Percentiles rank a stretch among this genome's conserved stretches.
Evolutionary conservation across 495 filamentous ascomycete species (phyloP).

Genomic region (Aspergillus asperescens): DNA sequence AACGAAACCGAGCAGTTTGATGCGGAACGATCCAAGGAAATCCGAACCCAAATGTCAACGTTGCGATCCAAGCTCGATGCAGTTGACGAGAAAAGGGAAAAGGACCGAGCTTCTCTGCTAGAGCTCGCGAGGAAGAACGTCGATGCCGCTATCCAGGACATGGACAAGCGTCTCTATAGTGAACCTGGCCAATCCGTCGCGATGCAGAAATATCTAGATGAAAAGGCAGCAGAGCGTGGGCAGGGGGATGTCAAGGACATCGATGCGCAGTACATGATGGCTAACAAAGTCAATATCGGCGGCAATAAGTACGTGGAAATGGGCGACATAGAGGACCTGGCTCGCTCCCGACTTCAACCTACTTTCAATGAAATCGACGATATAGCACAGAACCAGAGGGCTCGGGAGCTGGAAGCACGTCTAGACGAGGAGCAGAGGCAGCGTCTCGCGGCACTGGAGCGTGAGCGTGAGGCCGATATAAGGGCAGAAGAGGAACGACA

Average conservation of each 20-base stretch:
- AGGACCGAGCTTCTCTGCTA: slow-evolving; percentile 69
- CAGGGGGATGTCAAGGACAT: slow-evolving; percentile 57
- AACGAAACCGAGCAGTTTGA: slow-evolving; percentile 68
- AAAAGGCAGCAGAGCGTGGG: slow-evolving; percentile 62
- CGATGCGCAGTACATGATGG: slow-evolving; percentile 49
- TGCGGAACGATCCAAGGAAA: slow-evolving; percentile 60
- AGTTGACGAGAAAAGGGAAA: slow-evolving; percentile 68
- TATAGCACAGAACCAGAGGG: slow-evolving; percentile 61
- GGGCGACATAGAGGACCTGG: slow-evolving; percentile 74
- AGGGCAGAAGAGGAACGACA: slow-evolving; percentile 45
- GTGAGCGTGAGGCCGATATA: slow-evolving; percentile 52
- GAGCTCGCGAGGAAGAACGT: slow-evolving; percentile 82
- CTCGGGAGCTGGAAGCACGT: slow-evolving; percentile 51
- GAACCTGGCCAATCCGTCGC: slow-evolving; percentile 71
- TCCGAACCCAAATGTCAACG: slow-evolving; percentile 73
- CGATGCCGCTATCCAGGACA: slow-evolving; percentile 63
- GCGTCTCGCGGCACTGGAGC: slow-evolving; percentile 39
- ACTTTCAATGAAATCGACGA: slow-evolving; percentile 85
- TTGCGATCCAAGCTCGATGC: slow-evolving; percentile 62
- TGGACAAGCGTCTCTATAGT: slow-evolving; percentile 72
- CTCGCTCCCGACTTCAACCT: slow-evolving; percentile 74
- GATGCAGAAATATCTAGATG: slow-evolving; percentile 70
- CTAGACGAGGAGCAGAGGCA: slow-evolving; percentile 50
- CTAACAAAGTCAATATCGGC: slow-evolving; percentile 72
- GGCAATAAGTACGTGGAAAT: slow-evolving; percentile 74